Percentiles rank a stretch among this genome's conserved stretches.
Conservation (phyloP, 2,329 filamentous ascomycete species). For the Apiospora hydei region DNA sequence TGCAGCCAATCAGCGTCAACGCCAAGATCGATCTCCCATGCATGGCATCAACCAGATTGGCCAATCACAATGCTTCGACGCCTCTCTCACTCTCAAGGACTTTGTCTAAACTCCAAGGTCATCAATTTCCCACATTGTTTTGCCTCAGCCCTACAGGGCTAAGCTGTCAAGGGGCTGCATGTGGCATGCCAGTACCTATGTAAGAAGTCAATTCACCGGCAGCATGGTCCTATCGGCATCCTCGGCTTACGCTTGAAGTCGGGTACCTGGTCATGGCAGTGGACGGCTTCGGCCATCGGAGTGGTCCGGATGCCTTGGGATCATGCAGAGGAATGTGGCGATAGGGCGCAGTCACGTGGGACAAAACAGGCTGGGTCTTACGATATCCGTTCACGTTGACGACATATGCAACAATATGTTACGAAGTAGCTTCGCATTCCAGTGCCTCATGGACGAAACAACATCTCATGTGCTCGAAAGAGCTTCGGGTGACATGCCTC, state of each 20-base stretch:
- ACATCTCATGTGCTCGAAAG: neutral
- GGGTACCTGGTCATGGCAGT: neutral
- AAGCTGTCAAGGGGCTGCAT: neutral
- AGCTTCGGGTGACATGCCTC: neutral
- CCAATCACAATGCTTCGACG: neutral
- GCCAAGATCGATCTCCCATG: neutral
- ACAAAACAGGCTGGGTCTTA: neutral
- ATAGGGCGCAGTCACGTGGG: neutral
- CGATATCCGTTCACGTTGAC: neutral
- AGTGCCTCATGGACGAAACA: neutral
- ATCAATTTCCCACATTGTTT: neutral
- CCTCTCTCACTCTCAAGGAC: neutral
- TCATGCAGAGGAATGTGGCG: neutral
- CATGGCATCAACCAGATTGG: neutral
- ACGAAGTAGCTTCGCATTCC: neutral
- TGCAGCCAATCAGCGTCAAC: neutral
- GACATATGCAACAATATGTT: neutral
- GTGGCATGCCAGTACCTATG: neutral
- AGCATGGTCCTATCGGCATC: neutral
- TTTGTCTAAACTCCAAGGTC: neutral
- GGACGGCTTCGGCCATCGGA: neutral
- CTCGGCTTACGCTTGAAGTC: neutral
- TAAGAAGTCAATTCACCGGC: neutral
- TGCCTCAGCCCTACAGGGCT: neutral
- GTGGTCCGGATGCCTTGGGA: neutral